Evolutionary conservation across 768 basidiomycete genomes (phyloP).

Genomic region (Gloeophyllum trabeum): DNA sequence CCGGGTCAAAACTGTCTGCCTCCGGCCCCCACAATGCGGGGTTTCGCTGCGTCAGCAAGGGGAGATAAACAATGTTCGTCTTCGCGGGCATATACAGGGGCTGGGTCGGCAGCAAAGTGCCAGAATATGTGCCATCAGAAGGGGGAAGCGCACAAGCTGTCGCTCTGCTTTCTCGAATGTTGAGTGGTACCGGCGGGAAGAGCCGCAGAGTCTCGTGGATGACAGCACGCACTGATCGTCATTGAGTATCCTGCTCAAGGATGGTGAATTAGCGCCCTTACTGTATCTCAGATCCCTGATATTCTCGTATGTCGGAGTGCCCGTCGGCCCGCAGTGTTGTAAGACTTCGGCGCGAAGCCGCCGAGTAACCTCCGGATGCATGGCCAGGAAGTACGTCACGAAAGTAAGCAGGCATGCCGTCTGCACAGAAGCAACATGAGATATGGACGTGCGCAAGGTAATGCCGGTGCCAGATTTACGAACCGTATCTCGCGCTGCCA

Average conservation of each 20-base stretch:
- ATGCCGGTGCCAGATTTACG: slow-evolving; percentile 12
- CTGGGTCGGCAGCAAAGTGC: slow-evolving; percentile 16
- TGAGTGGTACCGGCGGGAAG: slow-evolving; percentile 72
- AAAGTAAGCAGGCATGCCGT: slow-evolving; percentile 63
- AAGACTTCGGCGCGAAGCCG: slow-evolving; percentile 53
- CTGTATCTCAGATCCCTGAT: slow-evolving; percentile 58
- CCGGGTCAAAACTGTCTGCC: slow-evolving; percentile 68
- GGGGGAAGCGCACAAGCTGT: slow-evolving; percentile 38
- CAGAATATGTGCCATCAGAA: slow-evolving; percentile 39
- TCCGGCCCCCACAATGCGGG: slow-evolving; percentile 62
- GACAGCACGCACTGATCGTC: slow-evolving; percentile 52
- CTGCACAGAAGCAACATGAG: slow-evolving; percentile 18
- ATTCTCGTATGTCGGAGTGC: slow-evolving; percentile 40
- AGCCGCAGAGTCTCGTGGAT: slow-evolving; percentile 71
- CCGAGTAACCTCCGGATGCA: slow-evolving; percentile 43
- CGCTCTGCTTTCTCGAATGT: slow-evolving; percentile 47
- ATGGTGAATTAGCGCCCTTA: slow-evolving; percentile 20
- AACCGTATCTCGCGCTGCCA: slow-evolving; percentile 74
- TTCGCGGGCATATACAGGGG: slow-evolving; percentile 49
- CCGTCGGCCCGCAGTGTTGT: slow-evolving; percentile 34
- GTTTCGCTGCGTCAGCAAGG: slow-evolving; percentile 58
- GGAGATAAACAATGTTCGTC: slow-evolving; percentile 47
- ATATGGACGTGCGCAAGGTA: neutral
- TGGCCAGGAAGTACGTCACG: slow-evolving; percentile 57
- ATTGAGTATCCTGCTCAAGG: slow-evolving; percentile 4